Percentiles rank a stretch among this genome's conserved stretches.
Conservation (phyloP, 257 asterid genomes). For the Linderniella brevidens region DNA sequence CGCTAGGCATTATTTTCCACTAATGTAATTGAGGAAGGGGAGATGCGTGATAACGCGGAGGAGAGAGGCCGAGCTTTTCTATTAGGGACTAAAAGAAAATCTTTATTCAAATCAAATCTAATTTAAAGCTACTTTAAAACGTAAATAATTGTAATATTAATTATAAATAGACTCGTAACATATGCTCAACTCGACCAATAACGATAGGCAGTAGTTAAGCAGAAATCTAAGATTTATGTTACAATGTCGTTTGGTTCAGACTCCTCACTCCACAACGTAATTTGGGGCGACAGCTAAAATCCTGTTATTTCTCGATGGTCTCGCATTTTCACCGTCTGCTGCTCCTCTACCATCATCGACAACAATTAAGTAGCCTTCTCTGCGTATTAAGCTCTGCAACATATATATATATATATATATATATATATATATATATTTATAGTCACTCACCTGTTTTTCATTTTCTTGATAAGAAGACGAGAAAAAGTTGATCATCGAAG, state of each 20-base stretch:
- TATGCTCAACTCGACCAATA: too few species aligned
- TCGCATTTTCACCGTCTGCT: constrained; percentile 32
- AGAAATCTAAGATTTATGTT: too few species aligned
- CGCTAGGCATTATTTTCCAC: too few species aligned
- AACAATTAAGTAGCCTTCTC: constrained; percentile 90
- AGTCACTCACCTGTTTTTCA: background rate
- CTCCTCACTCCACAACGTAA: constrained; percentile 43
- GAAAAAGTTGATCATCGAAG: background rate
- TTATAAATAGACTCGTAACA: too few species aligned
- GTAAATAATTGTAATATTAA: too few species aligned
- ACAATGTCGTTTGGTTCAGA: background rate
- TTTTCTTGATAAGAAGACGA: background rate
- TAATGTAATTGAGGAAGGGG: too few species aligned
- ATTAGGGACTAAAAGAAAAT: too few species aligned
- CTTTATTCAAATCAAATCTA: too few species aligned
- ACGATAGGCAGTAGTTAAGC: too few species aligned
- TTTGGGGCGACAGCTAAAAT: constrained; percentile 87
- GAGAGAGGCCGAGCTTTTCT: too few species aligned
- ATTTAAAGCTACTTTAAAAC: too few species aligned
- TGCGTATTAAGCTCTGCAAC: constrained; percentile 62
- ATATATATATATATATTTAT: background rate
- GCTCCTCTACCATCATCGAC: constrained; percentile 66
- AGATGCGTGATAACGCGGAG: too few species aligned
- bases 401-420: background rate
- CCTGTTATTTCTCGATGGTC: constrained; percentile 55